Base-by-base conservation (phyloP, 1,284 basidiomycete species). In the Neonothopanus nambi region DNA sequence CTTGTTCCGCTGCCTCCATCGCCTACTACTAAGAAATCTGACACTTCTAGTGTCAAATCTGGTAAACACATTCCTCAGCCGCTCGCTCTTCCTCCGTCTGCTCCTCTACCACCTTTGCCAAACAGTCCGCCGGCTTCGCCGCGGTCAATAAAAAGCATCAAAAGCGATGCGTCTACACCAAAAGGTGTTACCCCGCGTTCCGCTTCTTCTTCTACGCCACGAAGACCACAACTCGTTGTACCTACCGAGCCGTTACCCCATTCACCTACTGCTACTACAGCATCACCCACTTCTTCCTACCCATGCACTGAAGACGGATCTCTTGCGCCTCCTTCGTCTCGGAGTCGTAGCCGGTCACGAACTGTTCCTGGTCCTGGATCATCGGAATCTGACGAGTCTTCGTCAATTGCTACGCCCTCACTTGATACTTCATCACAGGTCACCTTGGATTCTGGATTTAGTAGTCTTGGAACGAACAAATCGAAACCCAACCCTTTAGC, bases 371-470 rank as follows among this genome's bases (percentile, higher is more conserved):
- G 23, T 35, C 30, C 37, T 6, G 28, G 39, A 3, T 51, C 40
- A 7, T 51, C 41, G 17, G 44, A 46, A 30, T 52, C 51, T 4
- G 44, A 46, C 36, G 44, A 52, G 35, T 37, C 42, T 46, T 37
- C 18, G 7, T 46, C 51, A 15, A 46, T 41, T 9, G 43, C 44
- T 15, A 13, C 43, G 17, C 38, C 51, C 21, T 41, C 38, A 41
- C 36, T 42, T 18, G 52, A 23, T 18, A 35, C 45, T 3, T 47
- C 44, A 1, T 54, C 52, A 18, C 39, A 48, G 23, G 21, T 54
- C n/a, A 54, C 52, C 15, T 48, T 48, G 12, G 37, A 53, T 33
- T 53, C 52, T 20, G n/a, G 38, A 17, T 41, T 21, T 3, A 48
- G n/a, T n/a, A n/a, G 39, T 37, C 40, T 43, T 23, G 11, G 33